A percentile compares a stretch with the other conserved stretches of the same genome.
These are phyloP conservation scores for Aspergillus sp. DNA, from an alignment of 2,329 filamentous ascomycete species.

Conservation along the genomic window DNA sequence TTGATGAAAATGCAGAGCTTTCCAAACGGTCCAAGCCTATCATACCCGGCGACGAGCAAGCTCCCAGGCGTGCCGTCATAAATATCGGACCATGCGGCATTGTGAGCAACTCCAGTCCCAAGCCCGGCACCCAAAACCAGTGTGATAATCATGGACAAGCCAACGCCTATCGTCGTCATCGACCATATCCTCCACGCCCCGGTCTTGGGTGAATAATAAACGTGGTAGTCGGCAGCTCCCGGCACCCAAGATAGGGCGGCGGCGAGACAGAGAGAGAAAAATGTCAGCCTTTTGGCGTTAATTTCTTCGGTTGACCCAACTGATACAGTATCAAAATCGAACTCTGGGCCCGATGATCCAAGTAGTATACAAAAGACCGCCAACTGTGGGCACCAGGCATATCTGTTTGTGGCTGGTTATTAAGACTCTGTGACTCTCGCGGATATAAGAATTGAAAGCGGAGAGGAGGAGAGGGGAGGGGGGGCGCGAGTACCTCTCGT, in stretches of 20 bases:
- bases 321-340: slow-evolving; percentile 34
- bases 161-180: slow-evolving; percentile 38
- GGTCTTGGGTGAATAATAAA: slow-evolving; percentile 43
- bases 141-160: slow-evolving; percentile 34
- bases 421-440: background rate
- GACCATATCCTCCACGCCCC: slow-evolving; percentile 38
- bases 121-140: slow-evolving; percentile 44
- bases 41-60: slow-evolving; percentile 40
- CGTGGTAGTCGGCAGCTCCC: slow-evolving; percentile 44
- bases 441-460: too few relatives aligned
- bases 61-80: slow-evolving; percentile 34
- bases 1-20: slow-evolving; percentile 46
- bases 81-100: slow-evolving; percentile 20
- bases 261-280: slow-evolving; percentile 39
- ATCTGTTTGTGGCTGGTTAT: slow-evolving; percentile 20
- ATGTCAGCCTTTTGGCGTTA: slow-evolving; percentile 38
- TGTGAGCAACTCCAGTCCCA: slow-evolving; percentile 38
- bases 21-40: slow-evolving; percentile 42
- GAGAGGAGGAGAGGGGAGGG: too few relatives aligned
- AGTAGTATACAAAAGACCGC: slow-evolving; percentile 42
- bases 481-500: slow-evolving; percentile 37
- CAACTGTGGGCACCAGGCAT: slow-evolving; percentile 44
- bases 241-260: slow-evolving; percentile 36
- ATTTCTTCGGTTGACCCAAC: slow-evolving; percentile 26
- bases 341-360: slow-evolving; percentile 38